These are phyloP conservation scores for Tolypocladium endophyticum DNA, from an alignment of 2,329 filamentous ascomycete genomes.

Conservation along the genomic window DNA sequence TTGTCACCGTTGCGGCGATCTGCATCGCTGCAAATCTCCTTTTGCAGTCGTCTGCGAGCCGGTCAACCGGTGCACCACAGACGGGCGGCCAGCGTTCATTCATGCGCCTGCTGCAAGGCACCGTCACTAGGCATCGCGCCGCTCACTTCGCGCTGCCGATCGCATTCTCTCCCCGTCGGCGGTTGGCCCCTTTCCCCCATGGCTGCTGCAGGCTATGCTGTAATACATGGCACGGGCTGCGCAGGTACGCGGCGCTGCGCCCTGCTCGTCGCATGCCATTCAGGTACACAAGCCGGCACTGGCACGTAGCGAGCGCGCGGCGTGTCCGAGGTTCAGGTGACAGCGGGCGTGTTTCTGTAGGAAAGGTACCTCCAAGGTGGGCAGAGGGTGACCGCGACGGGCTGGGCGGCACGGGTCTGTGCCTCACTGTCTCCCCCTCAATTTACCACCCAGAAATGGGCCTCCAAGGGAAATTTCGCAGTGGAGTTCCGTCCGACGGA, in stretches of 20 bases:
- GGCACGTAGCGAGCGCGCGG: background rate
- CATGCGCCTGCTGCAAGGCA: background rate
- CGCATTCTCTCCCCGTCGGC: background rate
- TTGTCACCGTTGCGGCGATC: background rate
- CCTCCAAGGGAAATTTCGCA: conserved; percentile 2
- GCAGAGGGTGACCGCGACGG: background rate
- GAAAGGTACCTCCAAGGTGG: too few relatives aligned
- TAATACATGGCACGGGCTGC: background rate
- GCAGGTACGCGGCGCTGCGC: background rate
- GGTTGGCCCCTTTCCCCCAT: background rate
- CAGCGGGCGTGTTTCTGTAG: background rate
- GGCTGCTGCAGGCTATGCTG: background rate
- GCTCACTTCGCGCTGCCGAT: background rate
- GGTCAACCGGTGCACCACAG: background rate
- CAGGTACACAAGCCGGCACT: background rate
- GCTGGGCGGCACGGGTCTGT: background rate
- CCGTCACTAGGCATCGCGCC: background rate
- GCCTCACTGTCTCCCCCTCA: background rate
- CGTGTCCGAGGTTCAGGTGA: conserved; percentile 4
- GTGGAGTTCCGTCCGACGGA: background rate
- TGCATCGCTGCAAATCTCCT: background rate
- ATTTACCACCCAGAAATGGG: background rate
- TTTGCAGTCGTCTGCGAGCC: background rate
- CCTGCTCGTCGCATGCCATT: background rate
- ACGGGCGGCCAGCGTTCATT: background rate